Conservation (phyloP, 2,329 filamentous ascomycete genomes). For the Pseudogymnoascus sp. region DNA sequence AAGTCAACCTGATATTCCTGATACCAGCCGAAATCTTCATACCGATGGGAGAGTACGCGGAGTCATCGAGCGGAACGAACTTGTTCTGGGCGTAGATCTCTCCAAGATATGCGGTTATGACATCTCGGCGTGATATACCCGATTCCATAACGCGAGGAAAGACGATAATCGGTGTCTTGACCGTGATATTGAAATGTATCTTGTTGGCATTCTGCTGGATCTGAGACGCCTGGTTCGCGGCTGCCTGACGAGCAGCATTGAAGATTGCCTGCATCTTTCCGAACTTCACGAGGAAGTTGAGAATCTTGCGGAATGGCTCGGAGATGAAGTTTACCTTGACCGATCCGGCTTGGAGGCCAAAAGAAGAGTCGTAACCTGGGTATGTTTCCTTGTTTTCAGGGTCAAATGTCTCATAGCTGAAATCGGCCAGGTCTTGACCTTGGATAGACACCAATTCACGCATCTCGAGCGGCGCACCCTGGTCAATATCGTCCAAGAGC, state of each 20-base stretch:
- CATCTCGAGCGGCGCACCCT: conserved; percentile 72
- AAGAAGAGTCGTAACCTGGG: conserved; percentile 88
- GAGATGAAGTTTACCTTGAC: conserved; percentile 96
- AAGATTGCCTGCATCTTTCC: conserved; percentile 99
- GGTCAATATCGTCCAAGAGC: conserved; percentile 86
- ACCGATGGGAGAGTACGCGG: conserved; percentile 61
- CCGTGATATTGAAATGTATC: conserved; percentile 86
- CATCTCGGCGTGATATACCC: conserved; percentile 64
- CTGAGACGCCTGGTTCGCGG: conserved; percentile 86
- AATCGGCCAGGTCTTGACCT: conserved; percentile 90
- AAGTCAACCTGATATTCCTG: conserved; percentile 83
- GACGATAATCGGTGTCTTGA: conserved; percentile 92
- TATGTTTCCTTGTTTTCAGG: conserved; percentile 60
- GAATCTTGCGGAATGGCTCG: conserved; percentile 95
- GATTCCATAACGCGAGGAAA: conserved; percentile 74
- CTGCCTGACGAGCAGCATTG: conserved; percentile 91
- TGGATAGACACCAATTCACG: conserved; percentile 89
- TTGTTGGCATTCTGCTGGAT: conserved; percentile 84
- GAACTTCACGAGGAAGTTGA: conserved; percentile 97
- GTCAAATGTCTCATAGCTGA: conserved; percentile 95
- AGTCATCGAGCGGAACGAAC: conserved; percentile 77
- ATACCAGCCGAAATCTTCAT: conserved; percentile 91
- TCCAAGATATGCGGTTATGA: conserved; percentile 85
- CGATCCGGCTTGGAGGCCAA: conserved; percentile 84
- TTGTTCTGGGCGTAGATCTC: conserved; percentile 96